phyloP scores from a whole-genome alignment of 225 moss, liverwort and hornwort species.

The Bryoerythrophyllum caledonicum region DNA sequence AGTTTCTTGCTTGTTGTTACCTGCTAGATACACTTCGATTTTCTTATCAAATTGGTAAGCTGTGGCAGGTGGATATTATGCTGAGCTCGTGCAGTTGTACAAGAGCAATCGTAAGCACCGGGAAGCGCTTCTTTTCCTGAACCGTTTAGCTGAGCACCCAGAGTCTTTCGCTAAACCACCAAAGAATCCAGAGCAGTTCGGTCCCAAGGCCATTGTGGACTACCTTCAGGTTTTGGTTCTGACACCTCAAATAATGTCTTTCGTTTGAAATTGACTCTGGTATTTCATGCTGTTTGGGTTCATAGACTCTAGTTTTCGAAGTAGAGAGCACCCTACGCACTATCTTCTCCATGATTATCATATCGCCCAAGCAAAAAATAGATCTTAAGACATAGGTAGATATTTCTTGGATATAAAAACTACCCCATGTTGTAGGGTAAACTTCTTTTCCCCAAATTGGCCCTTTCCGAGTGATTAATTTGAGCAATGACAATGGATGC shows the following conservation, averaged over 20 bases:
- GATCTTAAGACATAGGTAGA: too few relatives aligned
- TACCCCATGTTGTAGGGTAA: too few relatives aligned
- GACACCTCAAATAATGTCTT: constrained; percentile 4
- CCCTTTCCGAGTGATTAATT: too few relatives aligned
- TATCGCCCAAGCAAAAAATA: neutral
- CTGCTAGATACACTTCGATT: neutral
- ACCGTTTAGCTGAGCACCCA: constrained; percentile 74
- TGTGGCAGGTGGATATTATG: constrained; percentile 74
- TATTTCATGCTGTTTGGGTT: neutral
- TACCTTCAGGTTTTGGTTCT: constrained; percentile 65
- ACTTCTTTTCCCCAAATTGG: too few relatives aligned
- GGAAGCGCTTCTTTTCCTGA: constrained; percentile 76
- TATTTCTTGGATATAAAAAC: too few relatives aligned
- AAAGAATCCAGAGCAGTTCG: constrained; percentile 62
- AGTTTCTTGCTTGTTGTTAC: constrained; percentile 15
- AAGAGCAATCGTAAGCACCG: constrained; percentile 76
- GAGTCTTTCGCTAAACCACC: constrained; percentile 61
- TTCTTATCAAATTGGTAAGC: constrained; percentile 5
- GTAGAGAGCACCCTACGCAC: neutral
- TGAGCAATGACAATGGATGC: too few relatives aligned
- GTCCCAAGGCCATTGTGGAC: constrained; percentile 67
- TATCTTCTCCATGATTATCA: constrained; percentile 10
- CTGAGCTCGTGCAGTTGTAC: constrained; percentile 87
- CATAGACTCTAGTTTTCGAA: neutral
- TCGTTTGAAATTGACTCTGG: neutral